Evolutionary conservation across 129 eudicot genomes (phyloP).

Genomic region (Helianthus annuus): DNA sequence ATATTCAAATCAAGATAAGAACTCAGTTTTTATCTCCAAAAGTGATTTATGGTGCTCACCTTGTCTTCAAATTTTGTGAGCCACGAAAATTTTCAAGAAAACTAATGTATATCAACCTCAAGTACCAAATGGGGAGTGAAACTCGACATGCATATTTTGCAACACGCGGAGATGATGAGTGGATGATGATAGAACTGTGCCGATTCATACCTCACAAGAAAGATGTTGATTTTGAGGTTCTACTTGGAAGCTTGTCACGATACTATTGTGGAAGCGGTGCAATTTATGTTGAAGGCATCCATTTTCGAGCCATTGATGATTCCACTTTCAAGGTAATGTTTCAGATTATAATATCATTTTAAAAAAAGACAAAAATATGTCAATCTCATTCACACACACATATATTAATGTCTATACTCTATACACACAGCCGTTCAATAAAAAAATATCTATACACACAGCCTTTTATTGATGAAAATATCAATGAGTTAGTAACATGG

Average conservation of each 20-base stretch:
- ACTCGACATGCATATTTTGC: conserved; percentile 19
- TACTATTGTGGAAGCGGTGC: conserved; percentile 18
- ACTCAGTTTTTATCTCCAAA: neutral
- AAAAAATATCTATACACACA: too few species aligned
- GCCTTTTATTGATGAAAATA: too few species aligned
- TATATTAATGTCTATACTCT: too few species aligned
- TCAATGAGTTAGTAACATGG: too few species aligned
- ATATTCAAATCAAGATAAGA: neutral
- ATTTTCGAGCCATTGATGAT: neutral
- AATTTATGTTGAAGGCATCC: conserved; percentile 22
- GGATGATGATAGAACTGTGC: conserved; percentile 9
- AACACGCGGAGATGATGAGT: neutral
- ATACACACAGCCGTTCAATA: too few species aligned
- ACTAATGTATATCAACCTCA: neutral
- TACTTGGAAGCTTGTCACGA: conserved; percentile 10
- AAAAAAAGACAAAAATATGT: too few species aligned
- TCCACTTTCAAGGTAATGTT: neutral
- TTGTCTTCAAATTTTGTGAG: conserved; percentile 19
- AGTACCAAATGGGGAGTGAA: neutral
- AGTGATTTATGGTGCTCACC: conserved; percentile 16
- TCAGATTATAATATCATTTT: too few species aligned
- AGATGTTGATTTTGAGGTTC: neutral
- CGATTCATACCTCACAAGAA: neutral
- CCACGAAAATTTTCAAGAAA: neutral
- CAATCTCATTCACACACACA: too few species aligned